Conservation (phyloP, 768 basidiomycete genomes). For the Mycena metata region DNA sequence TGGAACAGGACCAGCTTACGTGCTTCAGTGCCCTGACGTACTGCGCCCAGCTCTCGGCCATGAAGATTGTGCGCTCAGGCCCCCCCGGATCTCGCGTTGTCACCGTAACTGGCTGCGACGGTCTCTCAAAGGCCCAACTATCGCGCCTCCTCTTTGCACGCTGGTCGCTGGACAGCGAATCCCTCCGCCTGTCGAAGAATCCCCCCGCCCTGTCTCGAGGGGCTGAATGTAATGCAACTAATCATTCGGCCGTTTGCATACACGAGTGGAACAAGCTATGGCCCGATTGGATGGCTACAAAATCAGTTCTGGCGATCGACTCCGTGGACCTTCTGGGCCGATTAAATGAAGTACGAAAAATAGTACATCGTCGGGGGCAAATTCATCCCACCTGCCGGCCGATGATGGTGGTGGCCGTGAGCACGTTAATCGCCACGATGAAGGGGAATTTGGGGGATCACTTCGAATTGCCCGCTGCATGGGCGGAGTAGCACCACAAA, state of each 20-base stretch:
- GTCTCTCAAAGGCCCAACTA: constrained; percentile 6
- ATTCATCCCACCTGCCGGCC: background rate
- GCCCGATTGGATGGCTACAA: background rate
- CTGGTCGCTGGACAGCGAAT: constrained; percentile 4
- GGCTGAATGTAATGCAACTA: too few relatives aligned
- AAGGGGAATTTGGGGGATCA: constrained; percentile 10
- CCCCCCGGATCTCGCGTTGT: background rate
- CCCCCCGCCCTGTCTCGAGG: background rate
- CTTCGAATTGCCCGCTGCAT: background rate
- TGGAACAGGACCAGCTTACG: background rate
- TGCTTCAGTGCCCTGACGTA: constrained; percentile 5
- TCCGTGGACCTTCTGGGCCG: constrained; percentile 1
- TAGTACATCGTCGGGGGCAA: too few relatives aligned
- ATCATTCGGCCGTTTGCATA: background rate
- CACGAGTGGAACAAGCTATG: background rate
- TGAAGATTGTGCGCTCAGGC: constrained; percentile 8
- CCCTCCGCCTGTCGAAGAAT: background rate
- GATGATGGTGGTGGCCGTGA: background rate
- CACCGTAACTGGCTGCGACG: constrained; percentile 2
- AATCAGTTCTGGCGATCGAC: background rate
- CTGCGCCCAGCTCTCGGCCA: constrained; percentile 6
- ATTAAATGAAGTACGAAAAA: background rate
- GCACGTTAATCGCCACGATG: background rate
- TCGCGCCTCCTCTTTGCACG: background rate
- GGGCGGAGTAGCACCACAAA: too few relatives aligned